Evolutionary conservation across 2,329 filamentous ascomycete genomes (phyloP), one percentile per base, ranked within the genome.

Genomic region (Exophiala calicioides): DNA sequence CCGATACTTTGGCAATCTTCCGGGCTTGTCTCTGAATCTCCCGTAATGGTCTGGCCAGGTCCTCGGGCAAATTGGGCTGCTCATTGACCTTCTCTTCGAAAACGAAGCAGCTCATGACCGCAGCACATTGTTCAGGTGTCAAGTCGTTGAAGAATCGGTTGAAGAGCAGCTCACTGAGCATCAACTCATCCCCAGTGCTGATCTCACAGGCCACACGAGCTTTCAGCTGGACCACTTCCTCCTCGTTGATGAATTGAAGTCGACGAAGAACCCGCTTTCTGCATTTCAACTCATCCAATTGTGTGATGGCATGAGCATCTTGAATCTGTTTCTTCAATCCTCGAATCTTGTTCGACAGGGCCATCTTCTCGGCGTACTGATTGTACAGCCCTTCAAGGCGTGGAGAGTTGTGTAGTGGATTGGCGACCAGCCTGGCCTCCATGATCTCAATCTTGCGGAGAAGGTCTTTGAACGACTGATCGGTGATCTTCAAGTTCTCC

Each of bases 91-190:
- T 95, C 71, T 98, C 93, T 64, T 98, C 94, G 58, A 97, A 96
- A 56, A 98, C 93, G 71, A 98, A 97, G 63, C 88, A 90, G 60
- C 88, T 94, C 49, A 98, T 77, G 4, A 90, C 82, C 0, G 91
- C 81, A 1, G 93, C 93, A 60, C 85, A 88, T 57, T 91, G 80
- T 67, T 97, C 91, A 0, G 93, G 90, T 0, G 84, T 84, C 32
- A 97, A 74, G 63, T 96, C 90, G 65, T 97, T 98, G 79, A 98
- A 98, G 77, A 96, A 97, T 29, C 90, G 82, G 67, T 97, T 94
- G 69, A 98, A 97, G 1, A 98, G 79, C 20, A 98, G 77, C 68
- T 98, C 93, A 9, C 88, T 90, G 4, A 98, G 79, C 55, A 98
- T 83, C 31, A 98, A 76, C 66, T 98, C 94, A 62, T 98, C 93